A percentile compares a stretch with the other conserved stretches of the same genome.
Evolutionary conservation across 1,284 basidiomycete species (phyloP).

Genomic region (Tranzscheliella williamsii): DNA sequence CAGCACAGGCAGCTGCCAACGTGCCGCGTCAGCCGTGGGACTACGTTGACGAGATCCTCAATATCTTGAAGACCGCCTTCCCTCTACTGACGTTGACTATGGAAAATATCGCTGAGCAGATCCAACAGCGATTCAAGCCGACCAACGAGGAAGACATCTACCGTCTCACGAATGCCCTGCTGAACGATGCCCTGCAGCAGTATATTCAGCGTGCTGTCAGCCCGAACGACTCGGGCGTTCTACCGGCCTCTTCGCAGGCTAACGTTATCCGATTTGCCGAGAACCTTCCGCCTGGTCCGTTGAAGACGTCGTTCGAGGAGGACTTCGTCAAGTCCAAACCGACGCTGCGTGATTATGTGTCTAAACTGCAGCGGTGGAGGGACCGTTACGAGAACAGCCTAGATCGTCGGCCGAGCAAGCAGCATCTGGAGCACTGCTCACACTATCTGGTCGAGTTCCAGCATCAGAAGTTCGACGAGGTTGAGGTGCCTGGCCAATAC

Average conservation of each 20-base stretch:
- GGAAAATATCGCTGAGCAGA: conserved; percentile 97
- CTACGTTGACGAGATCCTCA: conserved; percentile 89
- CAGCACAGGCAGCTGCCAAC: conserved; percentile 11
- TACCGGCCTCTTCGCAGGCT: conserved; percentile 67
- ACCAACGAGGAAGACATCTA: conserved; percentile 93
- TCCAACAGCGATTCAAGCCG: conserved; percentile 87
- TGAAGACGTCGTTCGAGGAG: conserved; percentile 80
- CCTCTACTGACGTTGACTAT: conserved; percentile 91
- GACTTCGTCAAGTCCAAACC: conserved; percentile 85
- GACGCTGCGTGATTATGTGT: conserved; percentile 84
- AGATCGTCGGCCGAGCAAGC: conserved; percentile 78
- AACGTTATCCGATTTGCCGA: conserved; percentile 76
- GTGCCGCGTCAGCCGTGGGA: conserved; percentile 75
- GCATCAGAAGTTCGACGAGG: conserved; percentile 95
- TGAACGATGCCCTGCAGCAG: conserved; percentile 68
- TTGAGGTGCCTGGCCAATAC: conserved; percentile 98
- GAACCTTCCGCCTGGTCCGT: conserved; percentile 60
- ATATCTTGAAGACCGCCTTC: conserved; percentile 93
- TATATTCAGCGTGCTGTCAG: conserved; percentile 56
- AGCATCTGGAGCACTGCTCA: conserved; percentile 85
- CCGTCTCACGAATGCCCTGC: conserved; percentile 81
- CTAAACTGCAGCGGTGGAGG: conserved; percentile 86
- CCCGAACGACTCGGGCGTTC: conserved; percentile 72
- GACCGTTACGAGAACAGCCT: conserved; percentile 86
- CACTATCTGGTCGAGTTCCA: conserved; percentile 98